Conservation (phyloP, 768 basidiomycete species). For the Mycena vitilis region DNA sequence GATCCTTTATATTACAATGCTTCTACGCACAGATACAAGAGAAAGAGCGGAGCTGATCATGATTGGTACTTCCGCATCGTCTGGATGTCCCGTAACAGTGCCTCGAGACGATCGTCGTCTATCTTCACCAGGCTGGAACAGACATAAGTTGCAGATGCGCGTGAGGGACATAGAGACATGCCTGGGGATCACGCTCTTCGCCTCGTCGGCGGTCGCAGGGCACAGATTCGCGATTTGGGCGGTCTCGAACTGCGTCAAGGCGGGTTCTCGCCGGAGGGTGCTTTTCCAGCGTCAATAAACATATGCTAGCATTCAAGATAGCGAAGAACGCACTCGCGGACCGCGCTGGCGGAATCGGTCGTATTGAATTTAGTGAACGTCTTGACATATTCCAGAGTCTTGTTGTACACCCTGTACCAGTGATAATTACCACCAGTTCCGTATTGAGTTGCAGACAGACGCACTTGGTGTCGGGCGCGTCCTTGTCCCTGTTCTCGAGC, state of each 20-base stretch:
- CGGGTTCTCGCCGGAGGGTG: slow-evolving; percentile 81
- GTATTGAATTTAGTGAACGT: slow-evolving; percentile 92
- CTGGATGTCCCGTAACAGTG: slow-evolving; percentile 87
- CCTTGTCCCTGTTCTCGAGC: slow-evolving; percentile 87
- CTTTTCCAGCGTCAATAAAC: slow-evolving; percentile 40
- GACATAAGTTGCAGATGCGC: neutral
- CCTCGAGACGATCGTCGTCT: slow-evolving; percentile 88
- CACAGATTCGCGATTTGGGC: slow-evolving; percentile 94
- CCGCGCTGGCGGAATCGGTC: slow-evolving; percentile 84
- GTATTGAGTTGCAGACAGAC: slow-evolving; percentile 39
- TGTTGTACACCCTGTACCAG: slow-evolving; percentile 83
- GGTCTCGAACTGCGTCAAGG: slow-evolving; percentile 89
- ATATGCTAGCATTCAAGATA: slow-evolving; percentile 13
- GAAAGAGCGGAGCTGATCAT: slow-evolving; percentile 45
- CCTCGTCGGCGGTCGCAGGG: slow-evolving; percentile 89
- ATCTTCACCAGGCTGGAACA: slow-evolving; percentile 75
- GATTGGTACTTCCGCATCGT: slow-evolving; percentile 92
- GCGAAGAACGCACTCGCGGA: slow-evolving; percentile 78
- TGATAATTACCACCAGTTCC: neutral
- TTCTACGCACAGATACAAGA: slow-evolving; percentile 18
- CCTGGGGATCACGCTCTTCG: slow-evolving; percentile 94
- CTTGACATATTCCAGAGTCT: slow-evolving; percentile 92
- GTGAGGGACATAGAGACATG: slow-evolving; percentile 41
- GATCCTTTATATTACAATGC: too few relatives aligned
- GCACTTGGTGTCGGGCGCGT: slow-evolving; percentile 88